These are phyloP conservation scores for Trifolium pratense DNA, from an alignment of 306 rosid species.

Conservation along the genomic window DNA sequence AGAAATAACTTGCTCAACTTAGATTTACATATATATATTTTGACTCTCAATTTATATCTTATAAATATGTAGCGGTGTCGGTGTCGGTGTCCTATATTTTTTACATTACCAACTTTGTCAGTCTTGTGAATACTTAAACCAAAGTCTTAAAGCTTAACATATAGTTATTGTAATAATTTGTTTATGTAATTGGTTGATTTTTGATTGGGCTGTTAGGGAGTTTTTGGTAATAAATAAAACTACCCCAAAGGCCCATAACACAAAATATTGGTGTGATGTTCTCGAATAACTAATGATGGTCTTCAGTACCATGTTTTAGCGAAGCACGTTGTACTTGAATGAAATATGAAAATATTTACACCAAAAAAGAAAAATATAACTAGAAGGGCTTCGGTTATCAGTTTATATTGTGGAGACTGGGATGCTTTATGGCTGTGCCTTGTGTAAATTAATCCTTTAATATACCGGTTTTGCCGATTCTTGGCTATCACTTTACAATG, in stretches of 20 bases:
- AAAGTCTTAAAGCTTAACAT: background rate
- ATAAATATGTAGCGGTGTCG: too few species aligned
- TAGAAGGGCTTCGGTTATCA: background rate
- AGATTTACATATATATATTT: too few species aligned
- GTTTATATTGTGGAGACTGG: background rate
- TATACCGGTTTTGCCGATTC: background rate
- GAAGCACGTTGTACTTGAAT: background rate
- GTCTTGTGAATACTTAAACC: background rate
- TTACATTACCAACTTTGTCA: conserved; percentile 10
- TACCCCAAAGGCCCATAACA: conserved; percentile 11
- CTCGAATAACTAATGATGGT: background rate
- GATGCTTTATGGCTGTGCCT: conserved; percentile 17
- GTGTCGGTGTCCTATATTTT: too few species aligned
- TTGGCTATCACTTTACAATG: conserved; percentile 24
- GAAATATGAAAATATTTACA: conserved; percentile 5
- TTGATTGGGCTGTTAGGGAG: background rate
- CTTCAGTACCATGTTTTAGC: background rate
- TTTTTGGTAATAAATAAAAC: background rate
- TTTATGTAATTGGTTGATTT: background rate
- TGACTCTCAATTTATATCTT: too few species aligned
- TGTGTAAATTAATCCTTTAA: background rate
- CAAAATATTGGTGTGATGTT: conserved; percentile 11
- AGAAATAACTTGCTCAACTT: too few species aligned
- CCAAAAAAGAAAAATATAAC: background rate
- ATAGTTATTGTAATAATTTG: background rate